Percentiles rank a stretch among this genome's conserved stretches.
Conservation (phyloP, 1,139 yeast species). For the Pneumocystis canis region DNA sequence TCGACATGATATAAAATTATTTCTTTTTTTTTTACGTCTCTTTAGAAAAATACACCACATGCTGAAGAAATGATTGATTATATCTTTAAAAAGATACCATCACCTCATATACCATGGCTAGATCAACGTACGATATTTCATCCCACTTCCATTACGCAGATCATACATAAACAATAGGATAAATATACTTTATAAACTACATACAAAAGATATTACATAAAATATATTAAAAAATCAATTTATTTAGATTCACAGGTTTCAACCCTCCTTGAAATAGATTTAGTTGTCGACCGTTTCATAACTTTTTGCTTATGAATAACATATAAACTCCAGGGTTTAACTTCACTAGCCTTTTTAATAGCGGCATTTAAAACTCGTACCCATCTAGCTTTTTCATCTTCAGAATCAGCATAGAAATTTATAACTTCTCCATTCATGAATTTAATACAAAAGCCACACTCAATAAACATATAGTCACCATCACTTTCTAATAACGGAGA, state of each 20-base stretch:
- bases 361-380: slow-evolving; percentile 23
- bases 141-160: neutral
- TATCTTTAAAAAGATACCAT: neutral
- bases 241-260: neutral
- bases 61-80: neutral
- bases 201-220: neutral
- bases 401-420: slow-evolving; percentile 49
- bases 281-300: neutral
- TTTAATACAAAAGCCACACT: slow-evolving; percentile 37
- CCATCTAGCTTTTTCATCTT: slow-evolving; percentile 41
- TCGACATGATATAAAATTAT: neutral
- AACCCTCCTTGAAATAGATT: neutral
- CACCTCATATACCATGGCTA: neutral
- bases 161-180: neutral
- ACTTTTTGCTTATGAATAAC: neutral
- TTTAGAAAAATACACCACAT: slow-evolving; percentile 1
- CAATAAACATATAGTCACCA: slow-evolving; percentile 14
- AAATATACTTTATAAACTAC: neutral
- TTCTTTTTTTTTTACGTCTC: neutral
- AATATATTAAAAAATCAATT: neutral
- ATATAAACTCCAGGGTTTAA: slow-evolving; percentile 18
- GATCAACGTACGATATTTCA: neutral
- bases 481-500: slow-evolving; percentile 10
- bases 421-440: slow-evolving; percentile 53
- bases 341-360: slow-evolving; percentile 5